These are phyloP conservation scores for Lepiota venenata DNA, from an alignment of 768 basidiomycete genomes.

Conservation along the genomic window DNA sequence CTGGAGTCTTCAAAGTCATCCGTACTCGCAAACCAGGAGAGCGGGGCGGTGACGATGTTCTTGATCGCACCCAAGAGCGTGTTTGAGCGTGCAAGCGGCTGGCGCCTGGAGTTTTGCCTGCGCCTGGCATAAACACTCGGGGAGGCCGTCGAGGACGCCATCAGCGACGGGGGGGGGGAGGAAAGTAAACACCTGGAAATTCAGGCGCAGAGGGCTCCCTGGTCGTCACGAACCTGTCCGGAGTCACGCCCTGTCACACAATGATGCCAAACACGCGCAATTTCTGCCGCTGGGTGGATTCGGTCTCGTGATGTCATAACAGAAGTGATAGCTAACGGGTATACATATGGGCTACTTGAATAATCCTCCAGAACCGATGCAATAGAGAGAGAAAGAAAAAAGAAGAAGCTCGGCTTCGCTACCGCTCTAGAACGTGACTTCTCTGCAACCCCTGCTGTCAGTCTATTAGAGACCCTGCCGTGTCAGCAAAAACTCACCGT, in stretches of 20 bases:
- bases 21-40: slow-evolving; percentile 51
- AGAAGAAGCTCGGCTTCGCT: background rate
- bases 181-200: slow-evolving; percentile 21
- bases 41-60: slow-evolving; percentile 62
- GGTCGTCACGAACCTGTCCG: slow-evolving; percentile 1
- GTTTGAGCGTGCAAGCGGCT: slow-evolving; percentile 45
- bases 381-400: slow-evolving; percentile 2
- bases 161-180: slow-evolving; percentile 30
- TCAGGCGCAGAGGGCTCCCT: background rate
- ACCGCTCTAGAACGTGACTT: slow-evolving; percentile 18
- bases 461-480: background rate
- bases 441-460: slow-evolving; percentile 11
- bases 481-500: slow-evolving; percentile 25
- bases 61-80: slow-evolving; percentile 63
- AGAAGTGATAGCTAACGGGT: background rate
- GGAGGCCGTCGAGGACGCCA: slow-evolving; percentile 33
- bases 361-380: background rate
- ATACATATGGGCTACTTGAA: slow-evolving; percentile 1
- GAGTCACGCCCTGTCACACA: background rate
- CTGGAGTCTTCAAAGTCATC: slow-evolving; percentile 47
- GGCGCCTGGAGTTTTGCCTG: slow-evolving; percentile 24
- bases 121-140: slow-evolving; percentile 23
- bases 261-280: background rate
- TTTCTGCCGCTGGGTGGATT: background rate
- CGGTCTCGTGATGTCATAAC: slow-evolving; percentile 4